Conservation (phyloP, 2,329 filamentous ascomycete genomes). For the Colletotrichum sp. region DNA sequence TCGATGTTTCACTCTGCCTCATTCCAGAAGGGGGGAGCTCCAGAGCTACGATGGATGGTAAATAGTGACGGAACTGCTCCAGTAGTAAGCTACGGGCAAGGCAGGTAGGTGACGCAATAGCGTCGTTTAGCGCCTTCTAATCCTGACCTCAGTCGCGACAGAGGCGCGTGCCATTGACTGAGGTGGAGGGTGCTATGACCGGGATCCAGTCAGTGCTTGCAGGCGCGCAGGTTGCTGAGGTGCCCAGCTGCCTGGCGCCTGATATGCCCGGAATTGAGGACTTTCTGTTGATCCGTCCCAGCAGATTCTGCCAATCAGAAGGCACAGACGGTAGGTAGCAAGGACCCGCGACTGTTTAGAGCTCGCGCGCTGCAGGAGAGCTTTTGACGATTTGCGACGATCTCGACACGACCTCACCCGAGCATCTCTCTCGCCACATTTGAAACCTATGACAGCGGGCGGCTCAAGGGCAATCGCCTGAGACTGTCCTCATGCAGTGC, state of each 20-base stretch:
- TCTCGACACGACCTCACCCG: neutral
- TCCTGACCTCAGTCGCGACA: neutral
- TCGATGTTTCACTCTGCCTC: constrained; percentile 1
- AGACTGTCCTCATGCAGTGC: constrained; percentile 77
- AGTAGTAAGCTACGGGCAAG: neutral
- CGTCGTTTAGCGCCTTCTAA: neutral
- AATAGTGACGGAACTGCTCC: neutral
- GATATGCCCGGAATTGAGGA: neutral
- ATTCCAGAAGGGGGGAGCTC: constrained; percentile 10
- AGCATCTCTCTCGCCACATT: neutral
- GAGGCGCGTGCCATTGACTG: neutral
- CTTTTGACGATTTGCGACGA: neutral
- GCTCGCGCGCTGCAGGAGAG: constrained; percentile 6
- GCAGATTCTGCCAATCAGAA: neutral
- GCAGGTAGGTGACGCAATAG: constrained; percentile 2
- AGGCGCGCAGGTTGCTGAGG: neutral
- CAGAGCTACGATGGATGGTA: neutral
- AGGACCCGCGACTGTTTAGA: neutral
- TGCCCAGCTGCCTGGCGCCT: neutral
- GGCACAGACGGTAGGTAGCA: neutral
- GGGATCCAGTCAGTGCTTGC: neutral
- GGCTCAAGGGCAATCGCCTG: constrained; percentile 25
- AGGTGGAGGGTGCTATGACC: neutral
- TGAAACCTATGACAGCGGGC: constrained; percentile 11
- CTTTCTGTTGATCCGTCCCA: neutral